Conservation (phyloP, 1,284 basidiomycete species). For the Cronartium ribicola region DNA sequence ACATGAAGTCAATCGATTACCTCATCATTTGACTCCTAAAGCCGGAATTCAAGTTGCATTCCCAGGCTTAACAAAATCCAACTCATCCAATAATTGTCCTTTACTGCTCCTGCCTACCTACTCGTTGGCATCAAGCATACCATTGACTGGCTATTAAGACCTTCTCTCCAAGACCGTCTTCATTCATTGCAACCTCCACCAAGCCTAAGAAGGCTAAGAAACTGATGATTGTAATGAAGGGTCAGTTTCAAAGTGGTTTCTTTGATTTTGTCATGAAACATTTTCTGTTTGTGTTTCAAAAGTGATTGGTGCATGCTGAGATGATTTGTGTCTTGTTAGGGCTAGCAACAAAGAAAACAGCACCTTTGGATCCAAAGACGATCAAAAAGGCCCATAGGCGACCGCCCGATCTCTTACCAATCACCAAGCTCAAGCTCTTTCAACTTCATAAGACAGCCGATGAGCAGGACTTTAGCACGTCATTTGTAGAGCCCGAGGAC, state of each 20-base stretch:
- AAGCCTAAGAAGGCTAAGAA: not conserved
- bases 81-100: slow-evolving; percentile 20
- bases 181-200: not conserved
- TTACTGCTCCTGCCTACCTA: slow-evolving; percentile 24
- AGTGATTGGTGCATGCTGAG: not conserved
- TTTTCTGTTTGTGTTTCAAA: not conserved
- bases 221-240: not conserved
- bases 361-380: not conserved
- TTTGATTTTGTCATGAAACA: not conserved
- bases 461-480: slow-evolving; percentile 27
- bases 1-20: slow-evolving; percentile 70
- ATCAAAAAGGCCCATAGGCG: not conserved
- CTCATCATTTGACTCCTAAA: slow-evolving; percentile 15
- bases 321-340: not conserved
- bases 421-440: slow-evolving; percentile 23
- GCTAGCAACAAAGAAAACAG: not conserved
- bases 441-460: slow-evolving; percentile 19
- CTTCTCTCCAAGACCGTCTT: slow-evolving; percentile 3
- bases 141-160: not conserved
- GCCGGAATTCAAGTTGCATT: not conserved
- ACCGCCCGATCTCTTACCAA: not conserved
- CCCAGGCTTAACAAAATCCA: slow-evolving; percentile 1
- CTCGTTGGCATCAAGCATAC: not conserved
- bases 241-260: not conserved
- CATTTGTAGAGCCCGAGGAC: slow-evolving; percentile 22